phyloP scores from a whole-genome alignment of 2,329 filamentous ascomycete genomes.

The Calycina herbarum region DNA sequence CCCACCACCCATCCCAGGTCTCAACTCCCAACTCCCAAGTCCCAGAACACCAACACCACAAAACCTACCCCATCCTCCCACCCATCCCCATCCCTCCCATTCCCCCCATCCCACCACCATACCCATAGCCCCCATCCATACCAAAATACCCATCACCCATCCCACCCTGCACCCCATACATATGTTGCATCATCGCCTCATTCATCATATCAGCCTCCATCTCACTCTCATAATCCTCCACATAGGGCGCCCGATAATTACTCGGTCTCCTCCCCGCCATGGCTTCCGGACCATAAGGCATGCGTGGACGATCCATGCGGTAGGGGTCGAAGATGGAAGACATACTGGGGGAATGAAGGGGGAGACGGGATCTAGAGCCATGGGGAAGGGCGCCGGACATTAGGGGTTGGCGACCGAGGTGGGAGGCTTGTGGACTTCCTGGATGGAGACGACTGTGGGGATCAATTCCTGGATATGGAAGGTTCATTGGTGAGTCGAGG shows the following conservation, averaged over 20 bases:
- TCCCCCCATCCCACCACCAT: not conserved
- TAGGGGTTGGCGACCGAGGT: not conserved
- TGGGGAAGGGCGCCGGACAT: constrained; percentile 9
- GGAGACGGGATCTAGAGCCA: constrained; percentile 1
- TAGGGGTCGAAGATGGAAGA: constrained; percentile 12
- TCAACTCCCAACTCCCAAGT: not conserved
- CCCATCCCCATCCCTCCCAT: not conserved
- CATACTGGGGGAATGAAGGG: constrained; percentile 13
- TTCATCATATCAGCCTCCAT: constrained; percentile 18
- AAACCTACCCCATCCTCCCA: not conserved
- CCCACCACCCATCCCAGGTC: not conserved
- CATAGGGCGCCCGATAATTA: constrained; percentile 26
- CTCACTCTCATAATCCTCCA: constrained; percentile 26
- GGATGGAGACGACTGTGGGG: not conserved
- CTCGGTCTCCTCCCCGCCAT: not conserved
- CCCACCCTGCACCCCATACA: not conserved
- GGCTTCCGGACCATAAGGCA: constrained; percentile 16
- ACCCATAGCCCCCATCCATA: not conserved
- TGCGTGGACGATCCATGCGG: constrained; percentile 19
- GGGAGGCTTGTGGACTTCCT: not conserved
- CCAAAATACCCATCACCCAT: not conserved
- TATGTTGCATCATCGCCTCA: constrained; percentile 13
- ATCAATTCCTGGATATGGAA: not conserved
- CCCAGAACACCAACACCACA: not conserved
- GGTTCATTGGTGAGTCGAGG: not conserved